These are phyloP conservation scores for Citrus australasica DNA, from an alignment of 345 rosid species.

Conservation along the genomic window DNA sequence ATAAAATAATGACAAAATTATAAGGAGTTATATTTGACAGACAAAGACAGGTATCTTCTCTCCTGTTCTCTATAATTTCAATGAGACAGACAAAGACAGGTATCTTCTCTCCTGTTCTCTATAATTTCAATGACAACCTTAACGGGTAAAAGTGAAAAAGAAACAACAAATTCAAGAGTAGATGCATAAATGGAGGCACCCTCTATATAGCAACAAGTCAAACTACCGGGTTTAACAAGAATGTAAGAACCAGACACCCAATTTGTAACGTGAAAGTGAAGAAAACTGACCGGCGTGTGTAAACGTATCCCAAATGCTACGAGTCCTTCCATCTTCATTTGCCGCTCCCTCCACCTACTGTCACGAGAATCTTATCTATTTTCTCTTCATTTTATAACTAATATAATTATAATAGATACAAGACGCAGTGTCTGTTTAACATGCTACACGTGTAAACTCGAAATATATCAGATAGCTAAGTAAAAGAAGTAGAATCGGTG, in stretches of 20 bases:
- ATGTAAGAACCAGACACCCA: background rate
- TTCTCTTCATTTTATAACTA: background rate
- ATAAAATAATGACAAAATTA: too few relatives aligned
- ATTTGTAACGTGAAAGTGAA: background rate
- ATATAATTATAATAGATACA: too few relatives aligned
- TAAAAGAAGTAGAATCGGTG: background rate
- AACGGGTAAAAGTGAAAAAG: background rate
- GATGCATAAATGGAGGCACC: background rate
- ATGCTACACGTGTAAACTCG: background rate
- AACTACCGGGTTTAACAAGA: background rate
- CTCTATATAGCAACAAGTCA: background rate
- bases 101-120: too few relatives aligned
- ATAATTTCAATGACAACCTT: too few relatives aligned
- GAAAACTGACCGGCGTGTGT: conserved; percentile 28
- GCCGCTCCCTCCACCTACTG: conserved; percentile 46
- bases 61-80: too few relatives aligned
- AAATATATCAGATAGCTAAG: background rate
- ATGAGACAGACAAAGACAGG: too few relatives aligned
- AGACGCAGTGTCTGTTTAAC: background rate
- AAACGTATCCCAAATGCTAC: conserved; percentile 42
- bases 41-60: too few relatives aligned
- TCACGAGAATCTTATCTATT: background rate
- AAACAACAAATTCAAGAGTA: background rate
- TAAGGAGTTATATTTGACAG: too few relatives aligned
- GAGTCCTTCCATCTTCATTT: conserved; percentile 43